Base-by-base conservation (phyloP, 148 eudicot species). In the Rhododendron simsii region DNA sequence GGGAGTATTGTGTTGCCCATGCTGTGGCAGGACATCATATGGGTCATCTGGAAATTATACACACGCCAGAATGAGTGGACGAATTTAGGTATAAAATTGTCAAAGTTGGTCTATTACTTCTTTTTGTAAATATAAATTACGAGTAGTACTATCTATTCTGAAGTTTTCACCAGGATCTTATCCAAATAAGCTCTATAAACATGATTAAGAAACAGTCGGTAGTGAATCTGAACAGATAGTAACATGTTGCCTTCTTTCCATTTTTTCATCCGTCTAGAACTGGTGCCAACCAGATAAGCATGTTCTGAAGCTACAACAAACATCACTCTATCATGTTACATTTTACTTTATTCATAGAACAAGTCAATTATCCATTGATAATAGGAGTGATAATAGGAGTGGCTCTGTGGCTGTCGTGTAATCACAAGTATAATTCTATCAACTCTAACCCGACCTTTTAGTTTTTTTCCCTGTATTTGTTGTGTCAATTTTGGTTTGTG, bases 1-100 rank as follows among this genome's bases (percentile, higher is more conserved):
- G 73, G 94, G 91, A 23, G 93, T 89, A 65, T 91, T 94, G 69
- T 95, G 93, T 85, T 96, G 98, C 99, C 98, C 95, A 3, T 93
- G 94, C 81, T 93, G 94, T 73, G 84, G 92, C 74, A 87, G 94
- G 41, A 87, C 91, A 65, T 91, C 96, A 82, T 94, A 91, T 6
- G 91, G 91, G 67, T 92, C 95, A 87, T 90, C 99, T 97, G 88
- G 33, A 81, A 88, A 89, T 83, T 55, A 65, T 28, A 28, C 57
- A 89, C 61, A 85, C 45, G 81, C 61, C 61, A n/a, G 23, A 87
- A 71, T 63, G 65, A 77, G 44, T 26, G 41, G 26, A n/a, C 50
- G 21, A 5, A 84, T 20, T 51, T 18, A 11, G 69, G 37, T 63
- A 74, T 41, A 47, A 35, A 16, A 10, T 47, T 39, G 20, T 9